Base-by-base conservation (phyloP, 768 basidiomycete genomes). In the Boletellus sp. region DNA sequence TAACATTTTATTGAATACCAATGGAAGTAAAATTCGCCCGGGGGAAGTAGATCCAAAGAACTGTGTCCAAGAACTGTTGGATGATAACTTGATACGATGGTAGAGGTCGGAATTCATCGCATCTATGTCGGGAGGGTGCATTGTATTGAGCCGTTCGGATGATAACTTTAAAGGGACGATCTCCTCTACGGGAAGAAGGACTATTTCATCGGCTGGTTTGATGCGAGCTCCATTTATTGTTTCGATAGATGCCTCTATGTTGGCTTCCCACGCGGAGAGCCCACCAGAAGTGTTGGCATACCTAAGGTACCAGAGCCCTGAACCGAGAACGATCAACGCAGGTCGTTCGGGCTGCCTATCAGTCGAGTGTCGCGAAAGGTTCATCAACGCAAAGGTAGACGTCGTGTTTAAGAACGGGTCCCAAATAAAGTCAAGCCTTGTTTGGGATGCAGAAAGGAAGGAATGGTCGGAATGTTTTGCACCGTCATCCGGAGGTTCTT, bases 241-340 rank as follows among this genome's bases (percentile, higher is more conserved):
- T 36, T 73, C 70, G 26, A 94, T 78, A n/a, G 83, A 74, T 8
- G 69, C 59, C 57, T 91, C 87, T 53, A 90, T 82, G 57, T 78
- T 85, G 22, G 74, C 73, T 58, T 88, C 87, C 90, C 91, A 96
- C 1, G 82, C 74, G 26, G 84, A 70, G 35, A 94, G 73, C 4
- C 90, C 90, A 20, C 90, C 88, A 1, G 89, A 87, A 16, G 72
- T 56, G 32, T 79, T 72, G 1, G 83, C 73, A 65, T 94, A 84
- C 20, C 90, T 83, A 38, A 96, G 78, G 65, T 91, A 91, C 93
- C 93, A 94, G 33, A 95, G 72, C 0, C 93, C 93, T 13, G 87
- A 84, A 10, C 93, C 93, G 15, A 96, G 65, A 10, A 94, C 85
- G 24, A 94, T 76, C 40, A 96, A 68, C 0, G 85, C 81, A 1